Evolutionary conservation across 1,284 basidiomycete genomes (phyloP), one percentile per base, ranked within the genome.

Genomic region (Pseudozyma hubeiensis): DNA sequence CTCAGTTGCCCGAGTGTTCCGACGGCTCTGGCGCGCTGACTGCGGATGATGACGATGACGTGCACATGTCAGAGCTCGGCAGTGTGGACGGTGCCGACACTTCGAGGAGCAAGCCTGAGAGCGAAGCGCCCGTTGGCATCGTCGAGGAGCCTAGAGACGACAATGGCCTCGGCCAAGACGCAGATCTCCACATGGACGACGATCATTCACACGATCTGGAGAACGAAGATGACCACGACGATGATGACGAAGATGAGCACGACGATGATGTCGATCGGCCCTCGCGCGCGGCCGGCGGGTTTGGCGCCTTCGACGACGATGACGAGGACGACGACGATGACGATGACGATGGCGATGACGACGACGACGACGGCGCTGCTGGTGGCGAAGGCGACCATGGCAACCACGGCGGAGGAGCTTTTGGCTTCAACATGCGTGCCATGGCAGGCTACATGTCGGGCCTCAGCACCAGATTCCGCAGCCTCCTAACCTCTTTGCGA

Each of bases 361-460:
- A 53, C 4, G 55, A 47, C 9, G 61, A 63, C 34, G 64, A 74
- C 8, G 72, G 65, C 30, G 73, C 65, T 33, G 79, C 61, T 13
- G 74, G 67, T 31, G 75, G 68, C 17, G 63, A 68, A 16, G 69
- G 47, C 13, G 68, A 52, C 9, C 51, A 51, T 14, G 67, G 62
- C 31, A 71, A 67, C 33, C 68, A 56, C 13, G 71, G 51, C 29
- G 73, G 48, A 19, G 68, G 75, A 44, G 71, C 50, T 24, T 80
- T 81, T 59, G 81, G 81, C 17, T 59, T 78, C 54, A 69, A 81
- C 53, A 51, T 84, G 19, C 75, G 73, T 31, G 75, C 80, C 35
- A 79, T 83, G 66, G 71, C 80, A 10, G 78, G 80, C 43, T 81
- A 78, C 68, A 70, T 83, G 67, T 67, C 74, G 5, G 82, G 81